Evolutionary conservation across 371 early-diverging fungal genomes (phyloP).

Genomic region (Mucor mucedo): DNA sequence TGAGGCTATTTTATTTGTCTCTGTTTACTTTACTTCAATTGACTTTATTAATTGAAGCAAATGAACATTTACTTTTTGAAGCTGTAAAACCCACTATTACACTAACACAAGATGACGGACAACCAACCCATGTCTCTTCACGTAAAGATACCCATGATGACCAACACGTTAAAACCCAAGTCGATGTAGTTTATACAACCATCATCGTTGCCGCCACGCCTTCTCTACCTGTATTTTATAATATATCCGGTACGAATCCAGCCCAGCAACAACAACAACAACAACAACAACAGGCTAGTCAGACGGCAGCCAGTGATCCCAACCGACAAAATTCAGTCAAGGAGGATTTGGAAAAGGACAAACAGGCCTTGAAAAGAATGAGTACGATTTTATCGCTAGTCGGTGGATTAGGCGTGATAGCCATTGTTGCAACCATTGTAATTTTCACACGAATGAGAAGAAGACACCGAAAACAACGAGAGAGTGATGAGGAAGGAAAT

Average conservation of each 20-base stretch:
- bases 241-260: slow-evolving; percentile 12
- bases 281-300: background rate
- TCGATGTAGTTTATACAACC: slow-evolving; percentile 13
- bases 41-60: background rate
- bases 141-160: background rate
- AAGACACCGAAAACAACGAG: slow-evolving; percentile 23
- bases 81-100: background rate
- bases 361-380: slow-evolving; percentile 31
- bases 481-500: slow-evolving; percentile 15
- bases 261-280: slow-evolving; percentile 14
- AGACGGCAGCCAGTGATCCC: background rate
- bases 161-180: slow-evolving; percentile 4
- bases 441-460: slow-evolving; percentile 30
- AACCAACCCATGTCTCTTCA: background rate
- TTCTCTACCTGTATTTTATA: slow-evolving; percentile 18
- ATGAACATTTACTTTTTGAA: slow-evolving; percentile 1
- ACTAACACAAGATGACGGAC: background rate
- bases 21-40: background rate
- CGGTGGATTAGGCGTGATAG: slow-evolving; percentile 38
- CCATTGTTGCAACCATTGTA: slow-evolving; percentile 30
- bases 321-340: slow-evolving; percentile 9
- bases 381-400: slow-evolving; percentile 33
- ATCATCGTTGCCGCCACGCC: slow-evolving; percentile 1
- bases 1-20: slow-evolving; percentile 6
- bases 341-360: slow-evolving; percentile 17